Percentiles rank a stretch among this genome's conserved stretches.
These are phyloP conservation scores for Casuarina glauca DNA, from an alignment of 306 rosid genomes.

Conservation along the genomic window DNA sequence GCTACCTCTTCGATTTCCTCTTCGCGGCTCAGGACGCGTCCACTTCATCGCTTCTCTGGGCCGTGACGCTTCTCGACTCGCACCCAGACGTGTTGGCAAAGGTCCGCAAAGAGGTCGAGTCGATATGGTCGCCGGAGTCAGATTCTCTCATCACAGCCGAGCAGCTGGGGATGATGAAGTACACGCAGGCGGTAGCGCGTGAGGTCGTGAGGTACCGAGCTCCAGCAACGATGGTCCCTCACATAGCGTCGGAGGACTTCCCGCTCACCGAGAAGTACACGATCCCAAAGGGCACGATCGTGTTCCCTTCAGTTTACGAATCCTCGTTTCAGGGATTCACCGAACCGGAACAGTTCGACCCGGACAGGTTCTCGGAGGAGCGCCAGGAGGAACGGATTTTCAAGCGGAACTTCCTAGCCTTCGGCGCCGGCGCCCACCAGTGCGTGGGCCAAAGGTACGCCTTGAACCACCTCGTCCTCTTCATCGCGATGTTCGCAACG, in stretches of 20 bases:
- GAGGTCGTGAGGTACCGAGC: slow-evolving; percentile 77
- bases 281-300: slow-evolving; percentile 75
- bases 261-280: slow-evolving; percentile 58
- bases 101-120: slow-evolving; percentile 57
- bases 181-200: slow-evolving; percentile 89
- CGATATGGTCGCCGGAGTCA: slow-evolving; percentile 67
- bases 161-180: slow-evolving; percentile 58
- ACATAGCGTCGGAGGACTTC: slow-evolving; percentile 59
- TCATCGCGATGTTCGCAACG: slow-evolving; percentile 78
- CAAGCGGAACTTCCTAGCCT: slow-evolving; percentile 70
- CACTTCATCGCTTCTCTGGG: slow-evolving; percentile 89
- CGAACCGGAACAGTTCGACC: slow-evolving; percentile 82
- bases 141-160: slow-evolving; percentile 53
- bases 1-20: slow-evolving; percentile 79
- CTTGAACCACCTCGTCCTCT: slow-evolving; percentile 70
- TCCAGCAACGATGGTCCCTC: slow-evolving; percentile 85
- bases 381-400: slow-evolving; percentile 69
- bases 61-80: slow-evolving; percentile 68
- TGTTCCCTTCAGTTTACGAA: slow-evolving; percentile 78
- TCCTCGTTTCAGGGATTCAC: slow-evolving; percentile 80
- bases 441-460: slow-evolving; percentile 94
- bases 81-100: slow-evolving; percentile 58
- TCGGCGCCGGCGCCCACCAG: slow-evolving; percentile 94
- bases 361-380: slow-evolving; percentile 72
- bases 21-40: slow-evolving; percentile 93